Percentiles rank a stretch among this genome's conserved stretches.
phyloP scores from a whole-genome alignment of 116 monocot genomes.

The Zostera marina region DNA sequence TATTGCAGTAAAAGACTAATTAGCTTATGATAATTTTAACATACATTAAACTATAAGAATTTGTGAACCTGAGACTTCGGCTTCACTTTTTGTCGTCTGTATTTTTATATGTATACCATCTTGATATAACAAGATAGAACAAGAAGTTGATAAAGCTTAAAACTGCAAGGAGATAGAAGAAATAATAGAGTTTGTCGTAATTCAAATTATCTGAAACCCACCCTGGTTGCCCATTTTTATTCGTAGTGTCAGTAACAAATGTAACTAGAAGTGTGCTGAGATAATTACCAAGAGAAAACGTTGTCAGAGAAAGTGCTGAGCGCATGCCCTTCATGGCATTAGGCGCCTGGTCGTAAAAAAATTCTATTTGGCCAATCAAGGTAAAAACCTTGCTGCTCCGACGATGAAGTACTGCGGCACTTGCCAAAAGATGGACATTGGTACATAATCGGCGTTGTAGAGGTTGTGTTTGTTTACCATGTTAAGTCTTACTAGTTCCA shows the following conservation, averaged over 20 bases:
- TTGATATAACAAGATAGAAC: constrained; percentile 43
- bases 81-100: constrained; percentile 5
- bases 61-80: too few relatives aligned
- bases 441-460: constrained; percentile 32
- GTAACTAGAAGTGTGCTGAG: constrained; percentile 57
- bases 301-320: constrained; percentile 54
- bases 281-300: constrained; percentile 44
- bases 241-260: constrained; percentile 29
- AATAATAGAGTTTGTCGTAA: constrained; percentile 55
- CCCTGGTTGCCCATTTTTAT: constrained; percentile 25
- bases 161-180: constrained; percentile 58
- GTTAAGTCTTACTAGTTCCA: constrained; percentile 38
- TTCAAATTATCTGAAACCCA: constrained; percentile 78
- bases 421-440: constrained; percentile 80
- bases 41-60: too few relatives aligned
- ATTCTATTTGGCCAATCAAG: constrained; percentile 57
- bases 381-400: constrained; percentile 54
- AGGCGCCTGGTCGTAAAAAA: constrained; percentile 79
- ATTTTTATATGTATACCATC: constrained; percentile 61
- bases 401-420: constrained; percentile 71
- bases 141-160: constrained; percentile 45
- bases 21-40: too few relatives aligned
- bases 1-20: too few relatives aligned
- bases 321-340: constrained; percentile 79
- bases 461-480: constrained; percentile 23